Evolutionary conservation across 164 flowering plant genomes (phyloP), one percentile per base, ranked within the genome.

Genomic region (Nymphaea colorata): DNA sequence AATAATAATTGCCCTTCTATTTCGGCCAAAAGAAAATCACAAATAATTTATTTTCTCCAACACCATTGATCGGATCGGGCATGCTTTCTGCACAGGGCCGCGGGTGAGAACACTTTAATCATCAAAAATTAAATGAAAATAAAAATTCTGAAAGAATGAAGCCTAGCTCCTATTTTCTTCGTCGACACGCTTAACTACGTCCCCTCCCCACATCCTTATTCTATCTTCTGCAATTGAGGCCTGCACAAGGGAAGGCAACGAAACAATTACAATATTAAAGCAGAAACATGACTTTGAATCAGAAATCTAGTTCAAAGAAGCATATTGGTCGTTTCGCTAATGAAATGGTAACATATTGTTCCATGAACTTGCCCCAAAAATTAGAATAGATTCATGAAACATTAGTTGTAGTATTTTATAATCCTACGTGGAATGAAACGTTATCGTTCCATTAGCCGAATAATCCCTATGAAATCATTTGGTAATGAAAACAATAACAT

Each of bases 151-250:
- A 25, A 25, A 25, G 36, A 25, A 25, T 25, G 36, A 25, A 25
- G 53, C 53, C 63, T 61, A 61, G 11, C 15, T 16, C 15, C 15
- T 16, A 5, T 61, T 2, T 25, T 61, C 17, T 15, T 16, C 63
- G 41, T 61, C 63, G 63, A 6, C 0, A 61, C 6, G 5, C n/a
- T 61, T 61, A 5, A 15, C n/a, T 16, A 61, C 63, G 15, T 64
- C 66, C 25, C 66, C 66, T 64, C 66, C 42, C 66, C 66, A 64
- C 42, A 16, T n/a, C 43, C 44, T 18, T 64, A 64, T 64, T 4
- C 66, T 64, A 2, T 64, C 11, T 64, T 42, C 43, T 11, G 66
- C 66, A 64, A 18, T 41, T 25, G 66, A 64, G 6, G 66, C 66
- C 66, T 64, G 66, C 66, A 64, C 66, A 5, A 18, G 25, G 16